A percentile compares a stretch with the other conserved stretches of the same genome.
These are phyloP conservation scores for Ophiognomonia clavigignenti-juglandacearum DNA, from an alignment of 2,329 filamentous ascomycete genomes.

Conservation along the genomic window DNA sequence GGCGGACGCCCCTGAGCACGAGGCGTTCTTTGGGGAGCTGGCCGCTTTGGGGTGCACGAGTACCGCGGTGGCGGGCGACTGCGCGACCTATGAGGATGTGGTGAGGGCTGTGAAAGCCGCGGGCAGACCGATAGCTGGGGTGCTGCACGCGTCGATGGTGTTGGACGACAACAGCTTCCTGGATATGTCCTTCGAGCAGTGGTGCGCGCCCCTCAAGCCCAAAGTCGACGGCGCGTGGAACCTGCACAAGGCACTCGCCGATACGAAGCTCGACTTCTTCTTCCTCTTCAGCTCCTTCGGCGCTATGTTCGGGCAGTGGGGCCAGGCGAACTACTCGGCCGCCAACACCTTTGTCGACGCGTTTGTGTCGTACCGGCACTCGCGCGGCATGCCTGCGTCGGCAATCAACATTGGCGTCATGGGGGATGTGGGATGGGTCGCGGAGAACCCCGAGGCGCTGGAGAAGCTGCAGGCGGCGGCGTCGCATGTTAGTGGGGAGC, in stretches of 20 bases:
- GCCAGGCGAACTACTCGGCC: conserved; percentile 29
- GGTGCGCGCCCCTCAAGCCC: conserved; percentile 20
- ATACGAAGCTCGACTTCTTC: conserved; percentile 26
- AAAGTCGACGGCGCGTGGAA: conserved; percentile 36
- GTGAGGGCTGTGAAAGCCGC: neutral
- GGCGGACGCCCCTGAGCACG: neutral
- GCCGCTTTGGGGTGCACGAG: neutral
- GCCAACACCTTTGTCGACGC: conserved; percentile 31
- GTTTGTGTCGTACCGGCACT: conserved; percentile 27
- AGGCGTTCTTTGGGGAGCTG: neutral
- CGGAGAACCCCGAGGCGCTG: conserved; percentile 19
- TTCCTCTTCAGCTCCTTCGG: conserved; percentile 30
- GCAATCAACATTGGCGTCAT: conserved; percentile 31
- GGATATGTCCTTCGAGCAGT: neutral
- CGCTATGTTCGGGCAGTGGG: conserved; percentile 19
- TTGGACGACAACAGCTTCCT: neutral
- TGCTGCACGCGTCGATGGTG: neutral
- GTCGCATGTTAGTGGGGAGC: neutral
- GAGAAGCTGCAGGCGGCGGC: neutral
- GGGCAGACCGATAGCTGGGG: neutral
- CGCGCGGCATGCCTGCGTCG: conserved; percentile 26
- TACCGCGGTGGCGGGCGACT: neutral
- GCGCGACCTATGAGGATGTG: neutral
- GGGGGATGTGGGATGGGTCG: conserved; percentile 21
- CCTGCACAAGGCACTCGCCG: conserved; percentile 27